These are phyloP conservation scores for Cryomyces minteri DNA, from an alignment of 495 filamentous ascomycete genomes.

Conservation along the genomic window DNA sequence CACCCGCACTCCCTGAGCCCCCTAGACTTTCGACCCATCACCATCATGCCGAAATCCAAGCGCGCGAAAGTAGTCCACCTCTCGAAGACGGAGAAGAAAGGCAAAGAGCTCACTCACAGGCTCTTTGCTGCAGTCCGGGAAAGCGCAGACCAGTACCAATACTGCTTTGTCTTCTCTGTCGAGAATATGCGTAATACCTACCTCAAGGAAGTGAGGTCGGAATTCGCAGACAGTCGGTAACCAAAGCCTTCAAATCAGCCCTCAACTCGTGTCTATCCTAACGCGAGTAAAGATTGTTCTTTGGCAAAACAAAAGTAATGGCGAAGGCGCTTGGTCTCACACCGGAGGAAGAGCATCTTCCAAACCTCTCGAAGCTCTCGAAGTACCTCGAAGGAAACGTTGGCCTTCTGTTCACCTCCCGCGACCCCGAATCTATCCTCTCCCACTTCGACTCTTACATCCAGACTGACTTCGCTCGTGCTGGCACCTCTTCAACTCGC, in stretches of 20 bases:
- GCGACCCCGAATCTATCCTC: conserved; percentile 38
- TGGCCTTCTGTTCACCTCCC: conserved; percentile 79
- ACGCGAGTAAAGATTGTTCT: conserved; percentile 40
- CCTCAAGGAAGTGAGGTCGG: conserved; percentile 73
- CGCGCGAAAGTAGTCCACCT: conserved; percentile 73
- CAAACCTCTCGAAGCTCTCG: conserved; percentile 48
- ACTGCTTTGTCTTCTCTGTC: conserved; percentile 82
- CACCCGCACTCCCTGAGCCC: too few relatives aligned
- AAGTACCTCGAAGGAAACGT: conserved; percentile 63
- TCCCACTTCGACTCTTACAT: conserved; percentile 48
- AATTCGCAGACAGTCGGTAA: conserved; percentile 64
- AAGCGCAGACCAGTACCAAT: conserved; percentile 66
- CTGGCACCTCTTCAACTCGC: conserved; percentile 55
- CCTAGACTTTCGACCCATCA: too few relatives aligned
- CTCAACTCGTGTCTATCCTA: conserved; percentile 22
- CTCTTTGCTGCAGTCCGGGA: conserved; percentile 80
- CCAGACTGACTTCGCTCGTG: conserved; percentile 71
- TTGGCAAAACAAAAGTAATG: conserved; percentile 98
- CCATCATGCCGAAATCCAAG: conserved; percentile 90
- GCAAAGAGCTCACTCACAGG: conserved; percentile 71
- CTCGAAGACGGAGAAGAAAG: conserved; percentile 82
- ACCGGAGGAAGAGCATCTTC: conserved; percentile 56
- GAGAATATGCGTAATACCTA: conserved; percentile 99
- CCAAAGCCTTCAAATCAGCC: conserved; percentile 20
- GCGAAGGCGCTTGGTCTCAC: conserved; percentile 67